A percentile compares a stretch with the other conserved stretches of the same genome.
Conservation (phyloP, 805 yeast genomes). For the Candida orba region DNA sequence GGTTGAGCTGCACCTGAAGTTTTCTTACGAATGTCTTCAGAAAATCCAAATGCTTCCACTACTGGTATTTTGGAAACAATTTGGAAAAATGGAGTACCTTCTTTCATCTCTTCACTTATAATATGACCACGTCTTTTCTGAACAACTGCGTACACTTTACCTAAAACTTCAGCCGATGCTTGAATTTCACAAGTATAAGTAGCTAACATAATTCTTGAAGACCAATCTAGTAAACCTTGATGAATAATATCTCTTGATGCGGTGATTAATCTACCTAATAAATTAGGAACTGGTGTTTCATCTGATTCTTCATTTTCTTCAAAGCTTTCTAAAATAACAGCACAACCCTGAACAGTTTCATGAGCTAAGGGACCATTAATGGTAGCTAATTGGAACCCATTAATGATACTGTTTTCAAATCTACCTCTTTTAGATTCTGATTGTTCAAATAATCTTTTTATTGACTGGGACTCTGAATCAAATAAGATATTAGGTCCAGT, state of each 20-base stretch:
- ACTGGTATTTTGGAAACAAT: constrained; percentile 84
- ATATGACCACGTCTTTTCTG: constrained; percentile 83
- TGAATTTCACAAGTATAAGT: constrained; percentile 93
- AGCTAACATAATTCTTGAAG: constrained; percentile 88
- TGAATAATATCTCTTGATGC: constrained; percentile 69
- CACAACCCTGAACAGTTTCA: constrained; percentile 82
- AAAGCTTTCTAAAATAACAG: constrained; percentile 39
- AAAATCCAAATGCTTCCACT: constrained; percentile 91
- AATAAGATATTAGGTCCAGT: constrained; percentile 69
- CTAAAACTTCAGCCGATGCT: constrained; percentile 88
- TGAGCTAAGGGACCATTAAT: constrained; percentile 82
- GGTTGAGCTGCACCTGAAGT: constrained; percentile 98
- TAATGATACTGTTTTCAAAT: constrained; percentile 57
- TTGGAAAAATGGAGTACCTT: constrained; percentile 95
- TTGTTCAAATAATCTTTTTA: constrained; percentile 28
- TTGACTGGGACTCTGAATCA: constrained; percentile 36
- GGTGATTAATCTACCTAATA: constrained; percentile 69
- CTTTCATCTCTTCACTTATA: constrained; percentile 90
- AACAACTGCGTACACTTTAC: constrained; percentile 91
- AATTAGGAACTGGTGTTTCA: constrained; percentile 30
- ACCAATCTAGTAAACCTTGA: constrained; percentile 64
- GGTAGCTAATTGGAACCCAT: constrained; percentile 81
- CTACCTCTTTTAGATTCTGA: constrained; percentile 22
- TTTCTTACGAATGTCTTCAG: constrained; percentile 87
- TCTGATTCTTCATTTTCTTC: constrained; percentile 24